These are phyloP conservation scores for Didymella segeticola DNA, from an alignment of 2,329 filamentous ascomycete genomes.

Conservation along the genomic window DNA sequence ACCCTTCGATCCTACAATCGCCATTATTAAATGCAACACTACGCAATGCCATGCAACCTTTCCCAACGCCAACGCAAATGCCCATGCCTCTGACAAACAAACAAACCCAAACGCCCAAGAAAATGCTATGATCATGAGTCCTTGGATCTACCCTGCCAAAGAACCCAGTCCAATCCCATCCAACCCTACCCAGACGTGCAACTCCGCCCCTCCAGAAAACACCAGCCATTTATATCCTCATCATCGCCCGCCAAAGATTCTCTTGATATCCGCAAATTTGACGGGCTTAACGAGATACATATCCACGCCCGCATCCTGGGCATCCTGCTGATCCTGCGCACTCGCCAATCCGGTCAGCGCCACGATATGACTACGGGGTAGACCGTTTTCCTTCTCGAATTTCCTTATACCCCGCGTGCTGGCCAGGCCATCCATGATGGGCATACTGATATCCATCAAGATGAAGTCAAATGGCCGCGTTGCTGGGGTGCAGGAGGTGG, in stretches of 20 bases:
- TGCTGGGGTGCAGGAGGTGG: conserved; percentile 20
- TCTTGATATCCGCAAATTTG: conserved; percentile 44
- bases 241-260: conserved; percentile 28
- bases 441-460: conserved; percentile 47
- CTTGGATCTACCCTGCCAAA: no score
- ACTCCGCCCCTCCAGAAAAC: no score
- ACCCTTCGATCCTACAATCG: no score
- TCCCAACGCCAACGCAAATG: no score
- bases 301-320: conserved; percentile 45
- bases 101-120: background rate
- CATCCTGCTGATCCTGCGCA: conserved; percentile 43
- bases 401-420: conserved; percentile 40
- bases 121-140: no score
- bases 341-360: conserved; percentile 49
- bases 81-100: no score
- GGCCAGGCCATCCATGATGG: conserved; percentile 50
- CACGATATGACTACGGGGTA: conserved; percentile 37
- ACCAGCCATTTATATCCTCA: background rate
- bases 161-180: background rate
- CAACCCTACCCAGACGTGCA: background rate
- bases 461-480: conserved; percentile 39
- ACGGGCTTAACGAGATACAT: conserved; percentile 50
- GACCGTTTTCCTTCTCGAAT: conserved; percentile 33
- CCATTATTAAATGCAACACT: no score
- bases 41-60: no score